Conservation (phyloP, 2,329 filamentous ascomycete genomes). For the Akanthomyces lecanii region DNA sequence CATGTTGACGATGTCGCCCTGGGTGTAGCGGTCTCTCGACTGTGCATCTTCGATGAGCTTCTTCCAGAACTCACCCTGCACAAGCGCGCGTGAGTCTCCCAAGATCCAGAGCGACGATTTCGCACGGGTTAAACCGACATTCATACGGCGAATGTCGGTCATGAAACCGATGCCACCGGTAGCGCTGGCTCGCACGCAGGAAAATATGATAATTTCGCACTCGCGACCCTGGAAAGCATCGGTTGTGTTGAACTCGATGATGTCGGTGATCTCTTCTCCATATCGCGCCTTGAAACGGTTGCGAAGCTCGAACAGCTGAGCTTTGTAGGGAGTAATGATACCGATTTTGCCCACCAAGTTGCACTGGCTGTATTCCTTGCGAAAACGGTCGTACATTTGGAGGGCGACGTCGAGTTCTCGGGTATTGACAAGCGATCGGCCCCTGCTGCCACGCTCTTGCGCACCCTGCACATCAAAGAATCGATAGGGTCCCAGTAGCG, state of each 20-base stretch:
- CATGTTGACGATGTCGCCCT: slow-evolving; percentile 53
- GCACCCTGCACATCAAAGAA: slow-evolving; percentile 95
- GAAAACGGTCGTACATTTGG: slow-evolving; percentile 76
- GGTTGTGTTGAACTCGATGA: slow-evolving; percentile 96
- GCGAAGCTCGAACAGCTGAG: slow-evolving; percentile 78
- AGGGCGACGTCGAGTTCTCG: slow-evolving; percentile 84
- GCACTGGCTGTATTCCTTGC: slow-evolving; percentile 62
- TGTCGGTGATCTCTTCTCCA: slow-evolving; percentile 68
- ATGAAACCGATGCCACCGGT: slow-evolving; percentile 97
- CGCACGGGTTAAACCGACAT: slow-evolving; percentile 93
- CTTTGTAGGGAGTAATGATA: slow-evolving; percentile 97
- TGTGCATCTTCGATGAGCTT: slow-evolving; percentile 80
- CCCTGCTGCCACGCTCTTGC: slow-evolving; percentile 74
- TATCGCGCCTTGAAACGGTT: slow-evolving; percentile 68
- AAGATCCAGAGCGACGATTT: slow-evolving; percentile 96
- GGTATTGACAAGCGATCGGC: slow-evolving; percentile 85
- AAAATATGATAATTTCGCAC: slow-evolving; percentile 98
- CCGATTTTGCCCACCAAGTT: slow-evolving; percentile 82
- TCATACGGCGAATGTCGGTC: slow-evolving; percentile 97
- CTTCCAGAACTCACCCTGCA: slow-evolving; percentile 87
- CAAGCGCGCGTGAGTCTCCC: slow-evolving; percentile 81
- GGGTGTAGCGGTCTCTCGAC: slow-evolving; percentile 69
- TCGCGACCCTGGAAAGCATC: slow-evolving; percentile 97
- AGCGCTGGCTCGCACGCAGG: slow-evolving; percentile 90
- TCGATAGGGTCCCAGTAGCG: slow-evolving; percentile 82